phyloP scores from a whole-genome alignment of 352 stramenopile species.

The Pythium folliculosum region DNA sequence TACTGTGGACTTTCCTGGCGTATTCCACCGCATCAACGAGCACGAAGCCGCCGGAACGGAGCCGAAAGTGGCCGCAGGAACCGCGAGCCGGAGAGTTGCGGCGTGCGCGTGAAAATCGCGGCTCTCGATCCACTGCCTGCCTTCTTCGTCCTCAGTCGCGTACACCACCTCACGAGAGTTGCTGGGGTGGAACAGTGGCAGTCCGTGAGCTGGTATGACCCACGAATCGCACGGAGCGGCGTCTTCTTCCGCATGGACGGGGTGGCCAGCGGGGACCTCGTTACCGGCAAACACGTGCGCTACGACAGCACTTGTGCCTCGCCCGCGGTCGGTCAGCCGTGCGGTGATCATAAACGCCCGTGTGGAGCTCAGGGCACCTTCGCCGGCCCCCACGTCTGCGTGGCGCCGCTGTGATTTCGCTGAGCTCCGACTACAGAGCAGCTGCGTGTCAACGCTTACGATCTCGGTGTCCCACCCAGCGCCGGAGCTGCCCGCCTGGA shows the following conservation, averaged over 20 bases:
- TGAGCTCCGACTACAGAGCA: background rate
- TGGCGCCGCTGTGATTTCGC: background rate
- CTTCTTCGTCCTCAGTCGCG: background rate
- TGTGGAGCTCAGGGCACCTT: background rate
- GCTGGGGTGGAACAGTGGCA: constrained; percentile 21
- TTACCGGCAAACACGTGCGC: constrained; percentile 17
- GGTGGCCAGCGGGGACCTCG: constrained; percentile 1
- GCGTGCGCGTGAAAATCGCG: constrained; percentile 18
- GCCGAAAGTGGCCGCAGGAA: background rate
- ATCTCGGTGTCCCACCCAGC: constrained; percentile 5
- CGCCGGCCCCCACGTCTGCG: background rate
- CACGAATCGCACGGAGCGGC: constrained; percentile 21
- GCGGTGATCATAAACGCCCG: constrained; percentile 14
- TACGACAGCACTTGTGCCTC: background rate
- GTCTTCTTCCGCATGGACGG: constrained; percentile 22
- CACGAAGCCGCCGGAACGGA: background rate
- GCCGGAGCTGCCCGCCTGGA: background rate
- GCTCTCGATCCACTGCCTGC: constrained; percentile 3
- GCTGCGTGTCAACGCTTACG: constrained; percentile 15
- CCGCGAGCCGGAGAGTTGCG: background rate
- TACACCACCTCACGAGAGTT: constrained; percentile 12
- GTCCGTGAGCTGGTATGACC: background rate
- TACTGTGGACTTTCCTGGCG: background rate
- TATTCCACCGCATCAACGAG: constrained; percentile 9
- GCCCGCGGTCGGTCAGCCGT: background rate